Conservation (phyloP, 768 basidiomycete species). For the Russula sp. region DNA sequence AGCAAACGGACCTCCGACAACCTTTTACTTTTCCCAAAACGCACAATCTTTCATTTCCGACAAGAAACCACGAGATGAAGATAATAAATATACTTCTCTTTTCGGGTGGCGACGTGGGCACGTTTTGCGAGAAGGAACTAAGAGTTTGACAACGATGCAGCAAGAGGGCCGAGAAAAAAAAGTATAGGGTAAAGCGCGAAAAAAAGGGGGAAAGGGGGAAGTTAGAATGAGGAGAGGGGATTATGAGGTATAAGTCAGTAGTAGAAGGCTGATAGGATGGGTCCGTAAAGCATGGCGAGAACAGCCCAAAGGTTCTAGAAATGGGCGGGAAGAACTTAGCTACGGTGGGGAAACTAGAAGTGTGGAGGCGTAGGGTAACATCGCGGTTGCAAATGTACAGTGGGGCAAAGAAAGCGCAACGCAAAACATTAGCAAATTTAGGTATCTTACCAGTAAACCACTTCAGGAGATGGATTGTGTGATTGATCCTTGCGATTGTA, state of each 20-base stretch:
- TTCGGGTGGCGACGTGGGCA: neutral
- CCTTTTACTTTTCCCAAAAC: too few species aligned
- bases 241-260: slow-evolving; percentile 8
- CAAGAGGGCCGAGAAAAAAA: neutral
- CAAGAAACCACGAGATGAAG: too few species aligned
- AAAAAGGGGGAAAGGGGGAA: neutral
- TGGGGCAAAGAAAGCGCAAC: neutral
- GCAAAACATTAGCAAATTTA: too few species aligned
- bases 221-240: neutral
- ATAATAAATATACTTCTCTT: neutral
- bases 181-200: neutral
- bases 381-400: neutral
- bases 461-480: slow-evolving; percentile 6
- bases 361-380: neutral
- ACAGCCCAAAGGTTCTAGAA: neutral
- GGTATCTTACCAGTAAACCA: slow-evolving; percentile 6
- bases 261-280: neutral
- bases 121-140: neutral
- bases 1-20: neutral
- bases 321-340: neutral
- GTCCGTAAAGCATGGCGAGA: neutral
- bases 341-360: neutral
- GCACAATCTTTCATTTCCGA: too few species aligned
- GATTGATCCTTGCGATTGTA: slow-evolving; percentile 11
- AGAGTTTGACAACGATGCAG: slow-evolving; percentile 1